phyloP scores from a whole-genome alignment of 2,329 filamentous ascomycete species.

The Exophiala sp. region DNA sequence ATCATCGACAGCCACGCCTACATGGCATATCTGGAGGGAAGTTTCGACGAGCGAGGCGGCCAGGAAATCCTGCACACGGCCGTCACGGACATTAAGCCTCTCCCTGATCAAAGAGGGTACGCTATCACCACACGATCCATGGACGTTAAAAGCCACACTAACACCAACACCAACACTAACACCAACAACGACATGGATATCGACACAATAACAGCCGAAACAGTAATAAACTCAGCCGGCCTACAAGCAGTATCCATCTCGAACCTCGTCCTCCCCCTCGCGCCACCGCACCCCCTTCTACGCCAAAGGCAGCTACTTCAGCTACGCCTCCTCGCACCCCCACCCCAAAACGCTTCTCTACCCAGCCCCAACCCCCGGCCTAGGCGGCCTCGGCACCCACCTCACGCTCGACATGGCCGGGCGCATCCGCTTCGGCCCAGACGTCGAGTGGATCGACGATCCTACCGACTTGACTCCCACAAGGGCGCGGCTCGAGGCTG shows the following conservation, averaged over 20 bases:
- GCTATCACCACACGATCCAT: slow-evolving; percentile 33
- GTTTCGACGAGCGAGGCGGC: slow-evolving; percentile 71
- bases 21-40: slow-evolving; percentile 73
- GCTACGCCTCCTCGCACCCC: slow-evolving; percentile 63
- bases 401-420: slow-evolving; percentile 84
- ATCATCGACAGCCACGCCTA: slow-evolving; percentile 83
- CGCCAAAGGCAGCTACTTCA: slow-evolving; percentile 95
- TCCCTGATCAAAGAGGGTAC: slow-evolving; percentile 51
- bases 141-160: not conserved
- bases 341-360: slow-evolving; percentile 71
- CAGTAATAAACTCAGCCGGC: slow-evolving; percentile 78
- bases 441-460: slow-evolving; percentile 85
- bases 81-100: slow-evolving; percentile 56
- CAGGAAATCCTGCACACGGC: slow-evolving; percentile 63
- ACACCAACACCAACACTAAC: not conserved
- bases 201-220: slow-evolving; percentile 62
- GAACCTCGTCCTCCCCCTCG: slow-evolving; percentile 68
- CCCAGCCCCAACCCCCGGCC: slow-evolving; percentile 74
- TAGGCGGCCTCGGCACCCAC: slow-evolving; percentile 87
- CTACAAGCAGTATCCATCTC: slow-evolving; percentile 68
- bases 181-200: slow-evolving; percentile 30
- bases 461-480: slow-evolving; percentile 65
- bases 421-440: slow-evolving; percentile 82
- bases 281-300: slow-evolving; percentile 62
- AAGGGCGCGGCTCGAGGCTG: slow-evolving; percentile 55